phyloP scores from a whole-genome alignment of 768 basidiomycete genomes.

The Leccinum pellstonianum region DNA sequence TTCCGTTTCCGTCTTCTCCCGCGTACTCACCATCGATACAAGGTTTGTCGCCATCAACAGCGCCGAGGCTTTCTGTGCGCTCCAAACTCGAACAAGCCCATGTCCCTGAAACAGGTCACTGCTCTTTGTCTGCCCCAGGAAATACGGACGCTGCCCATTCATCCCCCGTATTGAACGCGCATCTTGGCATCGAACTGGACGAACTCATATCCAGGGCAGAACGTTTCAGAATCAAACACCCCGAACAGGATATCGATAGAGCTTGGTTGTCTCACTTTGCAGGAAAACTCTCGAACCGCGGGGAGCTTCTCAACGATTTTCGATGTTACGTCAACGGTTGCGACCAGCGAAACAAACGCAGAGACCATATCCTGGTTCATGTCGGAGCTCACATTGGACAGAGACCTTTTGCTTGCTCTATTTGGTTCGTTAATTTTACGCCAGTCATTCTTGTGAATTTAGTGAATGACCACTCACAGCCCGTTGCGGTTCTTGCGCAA shows the following conservation, averaged over 20 bases:
- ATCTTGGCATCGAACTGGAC: conserved; percentile 54
- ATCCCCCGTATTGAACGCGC: conserved; percentile 62
- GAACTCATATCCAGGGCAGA: conserved; percentile 57
- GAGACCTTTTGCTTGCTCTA: conserved; percentile 59
- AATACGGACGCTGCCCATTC: conserved; percentile 5
- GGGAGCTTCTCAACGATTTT: conserved; percentile 57
- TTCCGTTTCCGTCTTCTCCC: background rate
- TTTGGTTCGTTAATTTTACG: conserved; percentile 49
- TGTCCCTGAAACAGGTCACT: background rate
- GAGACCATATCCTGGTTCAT: conserved; percentile 74
- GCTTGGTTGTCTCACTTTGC: conserved; percentile 66
- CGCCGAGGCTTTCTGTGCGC: background rate
- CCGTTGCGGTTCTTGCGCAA: conserved; percentile 65
- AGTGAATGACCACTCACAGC: conserved; percentile 36
- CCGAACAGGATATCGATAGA: conserved; percentile 59
- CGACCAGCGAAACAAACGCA: conserved; percentile 64
- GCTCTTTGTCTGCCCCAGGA: conserved; percentile 1
- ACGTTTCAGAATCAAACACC: conserved; percentile 51
- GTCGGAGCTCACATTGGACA: conserved; percentile 72
- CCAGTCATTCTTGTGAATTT: background rate
- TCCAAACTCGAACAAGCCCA: background rate
- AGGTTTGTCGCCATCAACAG: background rate
- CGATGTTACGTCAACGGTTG: conserved; percentile 70
- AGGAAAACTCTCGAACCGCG: conserved; percentile 58
- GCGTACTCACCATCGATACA: conserved; percentile 2